Conservation (phyloP, 768 basidiomycete species). For the Boletus pseudo-olivaceus region DNA sequence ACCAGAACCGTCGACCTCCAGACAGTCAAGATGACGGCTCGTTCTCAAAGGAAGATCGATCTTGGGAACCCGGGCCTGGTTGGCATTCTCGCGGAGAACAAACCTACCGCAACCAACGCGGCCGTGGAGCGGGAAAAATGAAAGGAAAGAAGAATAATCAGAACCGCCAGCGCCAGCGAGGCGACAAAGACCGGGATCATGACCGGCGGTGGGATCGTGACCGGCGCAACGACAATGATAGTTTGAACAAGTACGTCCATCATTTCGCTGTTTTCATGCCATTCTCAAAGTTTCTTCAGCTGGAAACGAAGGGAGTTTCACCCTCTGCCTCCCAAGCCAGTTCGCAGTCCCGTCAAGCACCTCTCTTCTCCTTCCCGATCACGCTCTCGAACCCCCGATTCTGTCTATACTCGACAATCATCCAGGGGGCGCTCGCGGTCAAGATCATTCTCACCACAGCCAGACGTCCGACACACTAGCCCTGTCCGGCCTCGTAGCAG, state of each 20-base stretch:
- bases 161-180: slow-evolving; percentile 31
- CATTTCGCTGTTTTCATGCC: slow-evolving; percentile 6
- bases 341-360: slow-evolving; percentile 36
- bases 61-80: slow-evolving; percentile 70
- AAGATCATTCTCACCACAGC: slow-evolving; percentile 53
- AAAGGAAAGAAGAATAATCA: slow-evolving; percentile 36
- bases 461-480: slow-evolving; percentile 53
- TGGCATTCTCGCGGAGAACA: slow-evolving; percentile 53
- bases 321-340: slow-evolving; percentile 38
- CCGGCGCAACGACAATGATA: slow-evolving; percentile 57
- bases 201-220: slow-evolving; percentile 35
- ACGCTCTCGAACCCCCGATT: slow-evolving; percentile 55
- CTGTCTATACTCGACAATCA: slow-evolving; percentile 61
- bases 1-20: slow-evolving; percentile 36
- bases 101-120: slow-evolving; percentile 35
- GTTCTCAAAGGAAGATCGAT: slow-evolving; percentile 44
- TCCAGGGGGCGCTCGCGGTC: slow-evolving; percentile 66
- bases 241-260: slow-evolving; percentile 65
- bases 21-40: slow-evolving; percentile 25
- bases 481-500: slow-evolving; percentile 44
- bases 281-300: slow-evolving; percentile 34
- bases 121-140: slow-evolving; percentile 35
- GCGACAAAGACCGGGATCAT: slow-evolving; percentile 26
- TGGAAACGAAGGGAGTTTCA: slow-evolving; percentile 63
- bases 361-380: slow-evolving; percentile 47